Evolutionary conservation across 176 grass and related monocot species (phyloP).

Genomic region (Oryza longistaminata): DNA sequence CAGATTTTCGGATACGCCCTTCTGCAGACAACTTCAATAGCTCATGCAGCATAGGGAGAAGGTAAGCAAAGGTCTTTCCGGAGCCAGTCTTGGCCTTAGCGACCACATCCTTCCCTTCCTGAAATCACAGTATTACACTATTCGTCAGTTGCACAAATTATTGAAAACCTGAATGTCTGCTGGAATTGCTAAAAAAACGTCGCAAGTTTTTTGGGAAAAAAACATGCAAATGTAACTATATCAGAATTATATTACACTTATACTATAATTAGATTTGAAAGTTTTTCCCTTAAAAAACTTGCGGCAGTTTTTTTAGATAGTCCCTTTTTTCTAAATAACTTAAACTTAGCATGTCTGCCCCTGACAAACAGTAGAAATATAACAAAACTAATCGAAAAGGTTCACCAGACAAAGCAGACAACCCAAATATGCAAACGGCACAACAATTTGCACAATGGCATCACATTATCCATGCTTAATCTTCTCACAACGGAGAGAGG

Average conservation of each 20-base stretch:
- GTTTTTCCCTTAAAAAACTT: no score
- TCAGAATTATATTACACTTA: no score
- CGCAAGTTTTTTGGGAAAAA: no score
- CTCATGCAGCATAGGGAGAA: slow-evolving; percentile 83
- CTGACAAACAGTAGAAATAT: background rate
- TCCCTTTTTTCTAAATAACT: background rate
- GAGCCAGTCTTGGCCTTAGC: slow-evolving; percentile 90
- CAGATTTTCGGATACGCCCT: slow-evolving; percentile 53
- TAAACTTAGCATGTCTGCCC: slow-evolving; percentile 1
- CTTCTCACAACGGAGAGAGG: background rate
- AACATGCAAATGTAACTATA: no score
- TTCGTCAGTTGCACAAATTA: background rate
- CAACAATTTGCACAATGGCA: background rate
- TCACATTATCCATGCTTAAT: background rate
- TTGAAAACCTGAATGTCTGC: background rate
- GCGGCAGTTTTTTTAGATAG: no score
- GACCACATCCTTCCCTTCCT: slow-evolving; percentile 97
- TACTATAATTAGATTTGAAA: no score
- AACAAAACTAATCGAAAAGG: background rate
- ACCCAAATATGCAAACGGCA: background rate
- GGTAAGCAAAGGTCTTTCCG: slow-evolving; percentile 88
- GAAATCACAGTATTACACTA: slow-evolving; percentile 14
- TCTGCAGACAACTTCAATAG: slow-evolving; percentile 74
- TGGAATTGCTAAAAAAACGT: no score
- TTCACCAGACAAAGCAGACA: background rate